Base-by-base conservation (phyloP, 164 flowering plant species). In the Aristolochia californica region DNA sequence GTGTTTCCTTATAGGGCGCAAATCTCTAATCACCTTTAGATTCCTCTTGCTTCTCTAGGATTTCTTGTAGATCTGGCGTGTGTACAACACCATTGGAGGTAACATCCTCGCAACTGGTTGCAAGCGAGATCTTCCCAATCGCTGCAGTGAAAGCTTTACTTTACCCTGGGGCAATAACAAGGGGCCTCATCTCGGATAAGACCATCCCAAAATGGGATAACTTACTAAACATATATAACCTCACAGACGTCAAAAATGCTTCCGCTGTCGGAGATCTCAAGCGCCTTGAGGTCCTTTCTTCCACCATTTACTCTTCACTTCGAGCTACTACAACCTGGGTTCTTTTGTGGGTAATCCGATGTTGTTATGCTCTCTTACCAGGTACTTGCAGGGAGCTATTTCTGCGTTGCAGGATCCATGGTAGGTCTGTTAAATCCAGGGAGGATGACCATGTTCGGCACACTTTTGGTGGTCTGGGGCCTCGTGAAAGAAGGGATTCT, bases 331-430 rank as follows among this genome's bases (percentile, higher is more conserved):
- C 13, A 4, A 4, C 21, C 16, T 20, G 22, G 3, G 52, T 25
- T 49, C 10, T 17, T 21, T 43, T 2, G 1, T 28, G 21, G 5
- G 38, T 54, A 22, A 43, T 18, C 40, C 51, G 27, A n/a, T 12
- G 30, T 0, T 24, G 3, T 14, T 55, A 21, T 27, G 5, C 43
- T 48, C 24, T 55, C 63, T 12, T 22, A 43, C 50, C 82, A 91
- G 98, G 96, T 91, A 70, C 94, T 91, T 66, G 93, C 98, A 0
- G 98, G 98, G 62, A 84, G 98, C 73, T 91, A 91, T 72, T 88
- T 88, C 69, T 69, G 80, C 54, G 96, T 91, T 55, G 98, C 98
- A 14, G 96, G 95, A 60, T 84, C 91, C 2, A 68, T 86, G 17
- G 71, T 86, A 68, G 87, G 95, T 43, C 25, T 88, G 23, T 49